Evolutionary conservation across 2,329 filamentous ascomycete species (phyloP).

Genomic region (Plenodomus lindquistii): DNA sequence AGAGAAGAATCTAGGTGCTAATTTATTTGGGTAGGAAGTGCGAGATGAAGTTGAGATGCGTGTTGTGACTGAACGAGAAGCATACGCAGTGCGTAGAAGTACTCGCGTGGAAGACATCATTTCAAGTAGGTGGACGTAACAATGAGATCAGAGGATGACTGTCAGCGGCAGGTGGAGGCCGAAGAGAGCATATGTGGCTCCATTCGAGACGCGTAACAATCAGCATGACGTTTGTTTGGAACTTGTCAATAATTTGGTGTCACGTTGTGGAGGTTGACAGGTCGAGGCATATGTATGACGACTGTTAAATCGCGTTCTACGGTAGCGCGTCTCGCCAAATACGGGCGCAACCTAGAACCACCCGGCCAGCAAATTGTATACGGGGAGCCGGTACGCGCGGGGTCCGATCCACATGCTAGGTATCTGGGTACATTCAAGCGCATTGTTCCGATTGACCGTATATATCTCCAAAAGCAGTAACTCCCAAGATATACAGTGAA

Average conservation of each 20-base stretch:
- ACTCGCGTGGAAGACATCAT: constrained; percentile 20
- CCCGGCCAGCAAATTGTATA: background rate
- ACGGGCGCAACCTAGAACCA: background rate
- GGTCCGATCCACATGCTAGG: background rate
- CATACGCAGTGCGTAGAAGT: constrained; percentile 18
- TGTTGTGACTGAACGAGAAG: constrained; percentile 1
- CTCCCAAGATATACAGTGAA: too few species aligned
- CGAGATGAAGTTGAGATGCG: constrained; percentile 6
- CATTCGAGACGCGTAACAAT: constrained; percentile 3
- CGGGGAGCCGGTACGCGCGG: background rate
- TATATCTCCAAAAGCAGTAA: too few species aligned
- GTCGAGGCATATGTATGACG: constrained; percentile 30
- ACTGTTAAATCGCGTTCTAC: constrained; percentile 17
- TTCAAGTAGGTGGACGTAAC: constrained; percentile 17
- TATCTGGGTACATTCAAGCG: too few species aligned
- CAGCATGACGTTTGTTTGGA: constrained; percentile 24
- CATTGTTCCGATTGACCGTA: too few species aligned
- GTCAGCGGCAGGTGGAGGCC: constrained; percentile 2
- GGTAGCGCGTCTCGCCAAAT: constrained; percentile 20
- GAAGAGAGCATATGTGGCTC: constrained; percentile 6
- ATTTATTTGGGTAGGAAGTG: background rate
- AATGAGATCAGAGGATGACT: constrained; percentile 22
- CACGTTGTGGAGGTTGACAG: constrained; percentile 14
- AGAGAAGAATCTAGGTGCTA: constrained; percentile 19
- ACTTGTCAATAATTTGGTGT: constrained; percentile 11